These are phyloP conservation scores for Hirschfeldia incana DNA, from an alignment of 345 rosid genomes.

Conservation along the genomic window DNA sequence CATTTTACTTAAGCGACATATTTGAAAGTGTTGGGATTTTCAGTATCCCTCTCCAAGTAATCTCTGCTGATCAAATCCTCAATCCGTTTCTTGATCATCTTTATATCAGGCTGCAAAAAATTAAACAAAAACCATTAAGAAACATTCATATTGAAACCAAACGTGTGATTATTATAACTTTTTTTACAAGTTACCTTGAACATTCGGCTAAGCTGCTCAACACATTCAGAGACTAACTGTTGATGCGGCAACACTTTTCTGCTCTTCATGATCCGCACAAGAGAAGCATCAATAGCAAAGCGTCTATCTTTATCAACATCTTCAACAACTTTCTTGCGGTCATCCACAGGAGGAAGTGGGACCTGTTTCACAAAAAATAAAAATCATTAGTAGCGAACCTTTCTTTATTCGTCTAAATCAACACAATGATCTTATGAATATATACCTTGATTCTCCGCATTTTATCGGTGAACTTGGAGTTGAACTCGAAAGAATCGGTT, in stretches of 20 bases:
- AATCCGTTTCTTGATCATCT: conserved; percentile 83
- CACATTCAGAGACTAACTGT: conserved; percentile 74
- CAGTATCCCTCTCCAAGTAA: conserved; percentile 74
- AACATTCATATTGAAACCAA: not conserved
- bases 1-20: conserved; percentile 55
- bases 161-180: not conserved
- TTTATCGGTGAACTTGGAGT: conserved; percentile 71
- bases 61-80: conserved; percentile 80
- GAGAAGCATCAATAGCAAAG: conserved; percentile 83
- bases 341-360: conserved; percentile 84
- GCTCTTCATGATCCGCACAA: conserved; percentile 94
- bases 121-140: not conserved
- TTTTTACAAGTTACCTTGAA: conserved; percentile 49
- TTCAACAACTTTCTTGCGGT: conserved; percentile 80
- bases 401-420: not conserved
- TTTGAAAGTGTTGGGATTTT: conserved; percentile 55
- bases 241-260: conserved; percentile 78
- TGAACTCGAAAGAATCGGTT: conserved; percentile 60
- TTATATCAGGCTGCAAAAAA: conserved; percentile 61
- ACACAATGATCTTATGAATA: not conserved
- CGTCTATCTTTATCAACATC: conserved; percentile 87
- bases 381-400: not conserved
- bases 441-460: conserved; percentile 80
- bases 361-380: not conserved
- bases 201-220: conserved; percentile 83